Evolutionary conservation across 495 filamentous ascomycete genomes (phyloP).

Genomic region (Hyaloscypha hepaticicola): DNA sequence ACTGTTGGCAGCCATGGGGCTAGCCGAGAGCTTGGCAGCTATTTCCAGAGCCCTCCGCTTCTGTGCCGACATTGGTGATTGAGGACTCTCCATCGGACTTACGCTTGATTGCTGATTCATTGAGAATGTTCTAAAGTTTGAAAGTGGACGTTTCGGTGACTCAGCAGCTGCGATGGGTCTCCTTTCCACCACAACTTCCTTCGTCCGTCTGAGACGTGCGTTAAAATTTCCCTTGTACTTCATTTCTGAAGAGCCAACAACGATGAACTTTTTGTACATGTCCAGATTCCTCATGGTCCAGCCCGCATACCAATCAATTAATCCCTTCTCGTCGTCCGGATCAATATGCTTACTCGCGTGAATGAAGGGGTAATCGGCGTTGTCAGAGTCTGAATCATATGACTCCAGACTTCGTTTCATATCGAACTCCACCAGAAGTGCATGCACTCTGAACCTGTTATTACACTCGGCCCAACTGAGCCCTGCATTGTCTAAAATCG

Average conservation of each 20-base stretch:
- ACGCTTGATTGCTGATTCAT: not conserved
- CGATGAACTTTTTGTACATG: conserved; percentile 45
- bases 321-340: conserved; percentile 50
- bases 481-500: conserved; percentile 28
- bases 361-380: conserved; percentile 41
- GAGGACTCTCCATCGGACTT: no score
- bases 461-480: conserved; percentile 32
- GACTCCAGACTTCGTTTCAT: not conserved
- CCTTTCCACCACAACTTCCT: not conserved
- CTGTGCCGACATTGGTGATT: not conserved
- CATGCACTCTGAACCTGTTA: conserved; percentile 29
- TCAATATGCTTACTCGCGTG: conserved; percentile 46
- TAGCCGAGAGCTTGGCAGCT: not conserved
- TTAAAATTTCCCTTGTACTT: not conserved
- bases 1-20: not conserved
- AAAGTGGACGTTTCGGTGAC: not conserved
- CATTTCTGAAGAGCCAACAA: conserved; percentile 36
- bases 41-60: not conserved
- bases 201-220: not conserved
- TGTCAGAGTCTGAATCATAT: conserved; percentile 21
- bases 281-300: conserved; percentile 49
- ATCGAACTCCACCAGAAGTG: conserved; percentile 32
- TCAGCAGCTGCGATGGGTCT: not conserved
- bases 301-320: conserved; percentile 54
- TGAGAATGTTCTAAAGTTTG: not conserved